phyloP scores from a whole-genome alignment of 2,329 filamentous ascomycete species.

The Trichoderma hamatum region DNA sequence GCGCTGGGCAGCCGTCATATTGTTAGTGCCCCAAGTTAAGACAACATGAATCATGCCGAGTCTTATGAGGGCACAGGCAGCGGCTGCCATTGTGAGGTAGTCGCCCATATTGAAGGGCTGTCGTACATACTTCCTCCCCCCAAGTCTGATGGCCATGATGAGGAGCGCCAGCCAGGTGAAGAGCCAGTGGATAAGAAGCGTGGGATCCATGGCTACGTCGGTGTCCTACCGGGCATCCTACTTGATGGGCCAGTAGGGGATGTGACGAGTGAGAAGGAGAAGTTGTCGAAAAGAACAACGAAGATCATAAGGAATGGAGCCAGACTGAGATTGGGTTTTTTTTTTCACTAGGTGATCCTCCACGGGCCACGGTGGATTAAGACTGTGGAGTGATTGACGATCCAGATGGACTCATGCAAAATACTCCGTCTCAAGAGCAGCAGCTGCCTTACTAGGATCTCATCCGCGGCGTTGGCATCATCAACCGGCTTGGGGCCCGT shows the following conservation, averaged over 20 bases:
- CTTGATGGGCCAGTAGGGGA: neutral
- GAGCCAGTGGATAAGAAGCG: conserved; percentile 33
- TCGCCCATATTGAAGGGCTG: conserved; percentile 33
- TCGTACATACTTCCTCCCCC: conserved; percentile 30
- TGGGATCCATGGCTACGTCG: conserved; percentile 27
- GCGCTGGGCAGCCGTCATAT: conserved; percentile 35
- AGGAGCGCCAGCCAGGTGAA: conserved; percentile 34
- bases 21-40: conserved; percentile 43
- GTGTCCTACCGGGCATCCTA: conserved; percentile 3
- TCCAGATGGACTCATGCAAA: conserved; percentile 1
- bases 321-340: neutral
- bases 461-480: neutral
- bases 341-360: neutral
- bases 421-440: neutral
- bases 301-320: neutral
- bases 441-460: neutral
- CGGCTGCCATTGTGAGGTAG: conserved; percentile 44
- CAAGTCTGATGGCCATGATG: conserved; percentile 32
- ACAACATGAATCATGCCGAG: conserved; percentile 40
- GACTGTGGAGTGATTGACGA: conserved; percentile 7
- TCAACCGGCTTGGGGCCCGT: neutral
- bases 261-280: neutral
- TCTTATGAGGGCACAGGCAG: conserved; percentile 37
- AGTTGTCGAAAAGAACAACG: neutral
- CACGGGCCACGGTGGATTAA: conserved; percentile 3